phyloP scores from a whole-genome alignment of 1,139 yeast genomes.

The Candida dubliniensis region DNA sequence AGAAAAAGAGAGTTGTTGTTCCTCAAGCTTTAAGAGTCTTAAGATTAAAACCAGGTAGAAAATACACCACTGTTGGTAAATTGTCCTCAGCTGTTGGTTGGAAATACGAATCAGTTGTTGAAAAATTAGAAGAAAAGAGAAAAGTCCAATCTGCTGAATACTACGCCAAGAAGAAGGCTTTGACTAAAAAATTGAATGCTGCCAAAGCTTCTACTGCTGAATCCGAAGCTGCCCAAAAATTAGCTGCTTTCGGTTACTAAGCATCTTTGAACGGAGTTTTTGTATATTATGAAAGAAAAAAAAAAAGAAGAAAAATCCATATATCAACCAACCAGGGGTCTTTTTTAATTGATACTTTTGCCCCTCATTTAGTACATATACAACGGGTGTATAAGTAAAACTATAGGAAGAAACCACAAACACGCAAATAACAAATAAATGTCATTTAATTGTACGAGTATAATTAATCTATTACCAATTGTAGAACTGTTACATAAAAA shows the following conservation, averaged over 20 bases:
- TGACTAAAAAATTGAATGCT: slow-evolving; percentile 84
- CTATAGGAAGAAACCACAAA: background rate
- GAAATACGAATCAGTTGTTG: slow-evolving; percentile 99
- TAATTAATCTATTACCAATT: background rate
- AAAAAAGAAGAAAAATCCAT: slow-evolving; percentile 1
- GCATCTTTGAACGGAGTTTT: slow-evolving; percentile 3
- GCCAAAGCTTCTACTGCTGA: slow-evolving; percentile 81
- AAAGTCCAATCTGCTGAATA: slow-evolving; percentile 98
- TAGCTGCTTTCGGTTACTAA: slow-evolving; percentile 82
- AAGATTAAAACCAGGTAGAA: slow-evolving; percentile 99
- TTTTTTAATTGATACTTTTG: background rate
- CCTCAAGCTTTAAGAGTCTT: slow-evolving; percentile 99
- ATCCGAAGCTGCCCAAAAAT: slow-evolving; percentile 72
- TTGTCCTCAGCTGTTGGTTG: slow-evolving; percentile 97
- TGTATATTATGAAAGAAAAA: slow-evolving; percentile 3
- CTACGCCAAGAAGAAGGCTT: slow-evolving; percentile 98
- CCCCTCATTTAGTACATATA: background rate
- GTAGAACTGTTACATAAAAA: background rate
- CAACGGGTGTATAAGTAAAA: background rate
- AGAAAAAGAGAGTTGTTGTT: slow-evolving; percentile 99
- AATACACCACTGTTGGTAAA: slow-evolving; percentile 98
- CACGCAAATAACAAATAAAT: slow-evolving; percentile 3
- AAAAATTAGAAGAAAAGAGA: slow-evolving; percentile 98
- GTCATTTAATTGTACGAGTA: slow-evolving; percentile 6
- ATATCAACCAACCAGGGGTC: background rate